Conservation (phyloP, 2,329 filamentous ascomycete species). For the Thermothelomyces thermophilus region DNA sequence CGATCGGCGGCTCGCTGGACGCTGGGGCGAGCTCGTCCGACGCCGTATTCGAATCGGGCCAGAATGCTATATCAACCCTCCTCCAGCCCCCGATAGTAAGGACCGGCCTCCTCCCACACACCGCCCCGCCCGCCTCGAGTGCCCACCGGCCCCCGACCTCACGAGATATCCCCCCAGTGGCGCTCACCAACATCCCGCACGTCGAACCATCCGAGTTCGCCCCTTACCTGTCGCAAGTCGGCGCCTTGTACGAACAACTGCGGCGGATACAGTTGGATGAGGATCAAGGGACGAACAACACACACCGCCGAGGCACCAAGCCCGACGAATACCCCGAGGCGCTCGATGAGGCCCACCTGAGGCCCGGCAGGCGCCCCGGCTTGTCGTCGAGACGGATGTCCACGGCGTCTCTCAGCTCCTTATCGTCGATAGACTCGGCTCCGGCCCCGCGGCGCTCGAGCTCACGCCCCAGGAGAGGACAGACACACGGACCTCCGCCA, state of each 20-base stretch:
- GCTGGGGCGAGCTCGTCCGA: slow-evolving; percentile 50
- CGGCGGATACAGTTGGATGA: slow-evolving; percentile 74
- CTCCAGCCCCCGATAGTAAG: slow-evolving; percentile 84
- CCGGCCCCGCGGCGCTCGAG: slow-evolving; percentile 38
- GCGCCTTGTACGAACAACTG: slow-evolving; percentile 81
- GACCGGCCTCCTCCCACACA: slow-evolving; percentile 77
- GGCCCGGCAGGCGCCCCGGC: slow-evolving; percentile 37
- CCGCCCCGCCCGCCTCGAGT: slow-evolving; percentile 60
- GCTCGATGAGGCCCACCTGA: slow-evolving; percentile 40
- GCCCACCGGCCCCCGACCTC: slow-evolving; percentile 76
- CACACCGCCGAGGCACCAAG: slow-evolving; percentile 33
- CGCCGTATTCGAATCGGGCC: slow-evolving; percentile 62
- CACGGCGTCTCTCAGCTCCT: slow-evolving; percentile 41
- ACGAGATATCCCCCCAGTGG: slow-evolving; percentile 87
- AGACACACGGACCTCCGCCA: slow-evolving; percentile 68
- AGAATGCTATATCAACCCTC: slow-evolving; percentile 94
- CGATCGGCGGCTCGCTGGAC: slow-evolving; percentile 78
- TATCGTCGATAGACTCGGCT: slow-evolving; percentile 43
- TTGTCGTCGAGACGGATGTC: slow-evolving; percentile 35
- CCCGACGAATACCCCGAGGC: slow-evolving; percentile 38
- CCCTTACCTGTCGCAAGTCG: slow-evolving; percentile 78
- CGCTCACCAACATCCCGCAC: slow-evolving; percentile 78
- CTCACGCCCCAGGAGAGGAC: slow-evolving; percentile 48
- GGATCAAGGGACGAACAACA: slow-evolving; percentile 50
- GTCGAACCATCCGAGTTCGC: slow-evolving; percentile 75